phyloP scores from a whole-genome alignment of 345 rosid species.

The Camelina hispida region DNA sequence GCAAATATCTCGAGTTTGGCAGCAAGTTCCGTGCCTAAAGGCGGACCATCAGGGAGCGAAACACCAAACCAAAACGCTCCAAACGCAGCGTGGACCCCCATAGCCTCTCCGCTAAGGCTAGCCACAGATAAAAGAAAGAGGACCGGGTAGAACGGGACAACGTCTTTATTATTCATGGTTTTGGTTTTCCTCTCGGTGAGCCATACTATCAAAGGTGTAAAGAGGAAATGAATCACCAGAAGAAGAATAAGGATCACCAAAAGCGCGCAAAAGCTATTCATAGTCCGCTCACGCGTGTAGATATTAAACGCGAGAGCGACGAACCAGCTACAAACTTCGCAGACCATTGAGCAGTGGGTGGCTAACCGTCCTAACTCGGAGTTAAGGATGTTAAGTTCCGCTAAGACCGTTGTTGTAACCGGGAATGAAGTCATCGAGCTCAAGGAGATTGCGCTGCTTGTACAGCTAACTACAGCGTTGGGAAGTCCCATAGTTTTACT shows the following conservation, averaged over 20 bases:
- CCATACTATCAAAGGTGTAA: slow-evolving; percentile 41
- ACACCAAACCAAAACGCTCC: slow-evolving; percentile 49
- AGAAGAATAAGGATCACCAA: slow-evolving; percentile 11
- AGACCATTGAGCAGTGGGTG: slow-evolving; percentile 41
- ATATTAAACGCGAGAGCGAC: slow-evolving; percentile 37
- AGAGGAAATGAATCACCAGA: background rate
- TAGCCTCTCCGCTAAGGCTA: slow-evolving; percentile 20
- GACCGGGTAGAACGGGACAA: slow-evolving; percentile 38
- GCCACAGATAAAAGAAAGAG: slow-evolving; percentile 29
- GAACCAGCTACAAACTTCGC: slow-evolving; percentile 39
- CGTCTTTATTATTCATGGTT: slow-evolving; percentile 22
- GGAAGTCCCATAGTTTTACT: slow-evolving; percentile 23
- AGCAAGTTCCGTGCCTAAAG: slow-evolving; percentile 43
- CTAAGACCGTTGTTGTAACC: slow-evolving; percentile 43
- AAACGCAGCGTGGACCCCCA: slow-evolving; percentile 46
- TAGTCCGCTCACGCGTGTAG: slow-evolving; percentile 31
- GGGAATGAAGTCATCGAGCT: slow-evolving; percentile 46
- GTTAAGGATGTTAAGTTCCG: slow-evolving; percentile 45
- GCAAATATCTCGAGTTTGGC: slow-evolving; percentile 44
- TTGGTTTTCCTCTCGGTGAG: slow-evolving; percentile 31
- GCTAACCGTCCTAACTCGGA: slow-evolving; percentile 48
- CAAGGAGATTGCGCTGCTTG: slow-evolving; percentile 24
- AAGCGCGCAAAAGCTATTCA: slow-evolving; percentile 13
- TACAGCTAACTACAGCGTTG: background rate
- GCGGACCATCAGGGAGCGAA: slow-evolving; percentile 48